These are phyloP conservation scores for Trypanosoma platydactyli DNA, from an alignment of 208 protist species.

Conservation along the genomic window DNA sequence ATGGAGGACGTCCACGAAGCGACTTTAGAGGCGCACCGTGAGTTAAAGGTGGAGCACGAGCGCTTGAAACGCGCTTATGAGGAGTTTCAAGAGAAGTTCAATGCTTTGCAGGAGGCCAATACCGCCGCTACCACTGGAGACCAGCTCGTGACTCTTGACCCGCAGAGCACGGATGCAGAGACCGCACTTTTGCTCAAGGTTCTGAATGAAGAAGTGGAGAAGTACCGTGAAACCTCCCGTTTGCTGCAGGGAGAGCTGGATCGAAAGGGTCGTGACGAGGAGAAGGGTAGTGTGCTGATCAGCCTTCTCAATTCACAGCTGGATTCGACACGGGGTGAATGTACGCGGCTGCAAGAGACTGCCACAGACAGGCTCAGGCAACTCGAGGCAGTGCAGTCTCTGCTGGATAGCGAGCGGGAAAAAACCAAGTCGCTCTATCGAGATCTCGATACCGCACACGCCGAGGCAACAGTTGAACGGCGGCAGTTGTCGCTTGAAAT, in stretches of 20 bases:
- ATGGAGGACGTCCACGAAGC: slow-evolving; percentile 35
- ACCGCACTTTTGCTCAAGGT: slow-evolving; percentile 76
- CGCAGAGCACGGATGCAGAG: slow-evolving; percentile 60
- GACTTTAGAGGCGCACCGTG: slow-evolving; percentile 20
- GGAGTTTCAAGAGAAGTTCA: slow-evolving; percentile 36
- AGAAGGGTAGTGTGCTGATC: slow-evolving; percentile 84
- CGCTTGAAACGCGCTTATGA: slow-evolving; percentile 23
- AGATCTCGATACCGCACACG: slow-evolving; percentile 47
- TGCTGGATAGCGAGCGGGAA: slow-evolving; percentile 54
- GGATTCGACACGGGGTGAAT: slow-evolving; percentile 74
- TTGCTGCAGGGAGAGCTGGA: slow-evolving; percentile 62
- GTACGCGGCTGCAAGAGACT: slow-evolving; percentile 62
- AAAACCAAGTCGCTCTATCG: slow-evolving; percentile 39
- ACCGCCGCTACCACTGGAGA: slow-evolving; percentile 7
- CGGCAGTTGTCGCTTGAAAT: slow-evolving; percentile 76
- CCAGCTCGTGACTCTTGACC: slow-evolving; percentile 17
- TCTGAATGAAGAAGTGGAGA: slow-evolving; percentile 72
- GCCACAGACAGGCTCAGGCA: slow-evolving; percentile 43
- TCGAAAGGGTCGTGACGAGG: slow-evolving; percentile 69
- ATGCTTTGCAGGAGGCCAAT: slow-evolving; percentile 22
- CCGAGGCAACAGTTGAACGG: slow-evolving; percentile 60
- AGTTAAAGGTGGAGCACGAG: slow-evolving; percentile 29
- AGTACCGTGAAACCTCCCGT: slow-evolving; percentile 60
- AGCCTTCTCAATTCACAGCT: slow-evolving; percentile 85
- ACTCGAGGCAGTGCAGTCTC: slow-evolving; percentile 44